A percentile compares a stretch with the other conserved stretches of the same genome.
Evolutionary conservation across 2,329 filamentous ascomycete species (phyloP).

Genomic region (Trichothecium roseum): DNA sequence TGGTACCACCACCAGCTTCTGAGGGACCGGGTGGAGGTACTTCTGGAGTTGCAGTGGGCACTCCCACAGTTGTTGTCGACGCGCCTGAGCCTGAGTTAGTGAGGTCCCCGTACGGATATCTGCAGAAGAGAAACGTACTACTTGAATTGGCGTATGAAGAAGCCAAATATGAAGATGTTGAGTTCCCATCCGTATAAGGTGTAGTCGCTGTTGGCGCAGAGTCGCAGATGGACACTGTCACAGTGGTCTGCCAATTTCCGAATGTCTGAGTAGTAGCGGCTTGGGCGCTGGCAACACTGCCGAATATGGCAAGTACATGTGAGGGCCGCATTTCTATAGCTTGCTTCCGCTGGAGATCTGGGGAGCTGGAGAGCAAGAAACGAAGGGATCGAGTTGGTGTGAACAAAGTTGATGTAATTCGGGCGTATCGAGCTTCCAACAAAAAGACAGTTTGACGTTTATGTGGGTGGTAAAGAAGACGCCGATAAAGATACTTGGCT

Average conservation of each 20-base stretch:
- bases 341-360: too few species aligned
- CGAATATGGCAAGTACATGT: constrained; percentile 12
- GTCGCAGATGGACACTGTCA: neutral
- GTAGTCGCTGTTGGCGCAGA: neutral
- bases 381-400: too few species aligned
- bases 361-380: too few species aligned
- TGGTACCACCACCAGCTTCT: constrained; percentile 19
- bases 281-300: constrained; percentile 8
- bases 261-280: constrained; percentile 9
- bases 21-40: constrained; percentile 14
- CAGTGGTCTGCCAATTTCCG: neutral
- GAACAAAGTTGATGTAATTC: too few species aligned
- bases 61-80: constrained; percentile 1
- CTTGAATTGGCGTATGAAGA: neutral
- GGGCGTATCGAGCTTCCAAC: too few species aligned
- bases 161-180: too few species aligned
- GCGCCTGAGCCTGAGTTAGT: neutral
- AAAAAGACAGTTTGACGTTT: too few species aligned
- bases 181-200: neutral
- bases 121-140: too few species aligned
- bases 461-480: too few species aligned
- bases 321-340: neutral
- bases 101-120: too few species aligned
- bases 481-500: too few species aligned
- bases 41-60: constrained; percentile 9